Conservation (phyloP, 495 filamentous ascomycete genomes). For the Penicillium waksmanii region DNA sequence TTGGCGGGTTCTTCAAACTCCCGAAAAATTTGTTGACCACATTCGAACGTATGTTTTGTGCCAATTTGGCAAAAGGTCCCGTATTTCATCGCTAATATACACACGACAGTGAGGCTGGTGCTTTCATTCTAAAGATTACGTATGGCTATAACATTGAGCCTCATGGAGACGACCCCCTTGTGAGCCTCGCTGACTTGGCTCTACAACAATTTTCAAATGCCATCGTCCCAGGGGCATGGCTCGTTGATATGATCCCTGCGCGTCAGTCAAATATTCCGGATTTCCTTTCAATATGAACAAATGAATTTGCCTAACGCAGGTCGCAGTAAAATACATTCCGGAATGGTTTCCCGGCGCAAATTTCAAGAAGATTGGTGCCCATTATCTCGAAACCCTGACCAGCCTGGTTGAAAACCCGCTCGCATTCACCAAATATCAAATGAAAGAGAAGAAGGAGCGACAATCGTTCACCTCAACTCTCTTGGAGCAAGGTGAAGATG, state of each 20-base stretch:
- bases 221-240: conserved; percentile 44
- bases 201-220: conserved; percentile 46
- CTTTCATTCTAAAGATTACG: conserved; percentile 49
- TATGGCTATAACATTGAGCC: conserved; percentile 55
- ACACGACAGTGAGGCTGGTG: conserved; percentile 39
- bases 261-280: conserved; percentile 13
- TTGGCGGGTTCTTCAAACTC: conserved; percentile 35
- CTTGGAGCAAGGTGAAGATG: conserved; percentile 34
- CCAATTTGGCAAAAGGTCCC: neutral
- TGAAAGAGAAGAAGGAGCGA: conserved; percentile 35
- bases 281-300: no score
- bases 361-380: conserved; percentile 43
- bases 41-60: conserved; percentile 33
- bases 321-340: conserved; percentile 38
- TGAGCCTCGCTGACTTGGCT: conserved; percentile 39
- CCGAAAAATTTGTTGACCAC: conserved; percentile 35
- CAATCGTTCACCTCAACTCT: conserved; percentile 39
- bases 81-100: neutral
- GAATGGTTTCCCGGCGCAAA: conserved; percentile 50
- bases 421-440: conserved; percentile 47
- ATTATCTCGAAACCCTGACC: conserved; percentile 30
- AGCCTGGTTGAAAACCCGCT: conserved; percentile 36
- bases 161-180: conserved; percentile 43
- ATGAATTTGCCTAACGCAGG: neutral
- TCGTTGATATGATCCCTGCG: conserved; percentile 49